phyloP scores from a whole-genome alignment of 169 alveolate species.

The Theileria luwenshuni region DNA sequence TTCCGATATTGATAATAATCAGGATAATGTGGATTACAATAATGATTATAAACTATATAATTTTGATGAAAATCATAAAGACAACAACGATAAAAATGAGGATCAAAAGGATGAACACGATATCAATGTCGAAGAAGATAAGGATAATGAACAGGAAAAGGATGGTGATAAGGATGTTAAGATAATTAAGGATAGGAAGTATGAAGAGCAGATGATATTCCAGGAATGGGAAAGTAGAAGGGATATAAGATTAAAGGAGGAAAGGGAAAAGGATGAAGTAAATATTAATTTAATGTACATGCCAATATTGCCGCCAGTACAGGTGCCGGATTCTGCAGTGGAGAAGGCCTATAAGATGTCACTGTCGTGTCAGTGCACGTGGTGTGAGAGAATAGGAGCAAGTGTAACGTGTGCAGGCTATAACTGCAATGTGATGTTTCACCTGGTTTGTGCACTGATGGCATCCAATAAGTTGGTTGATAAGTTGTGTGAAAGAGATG shows the following conservation, averaged over 20 bases:
- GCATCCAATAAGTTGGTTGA: slow-evolving; percentile 42
- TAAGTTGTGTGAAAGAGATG: not conserved
- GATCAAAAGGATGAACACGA: not conserved
- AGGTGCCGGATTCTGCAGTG: slow-evolving; percentile 64
- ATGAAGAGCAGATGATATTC: not conserved
- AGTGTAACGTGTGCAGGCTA: slow-evolving; percentile 66
- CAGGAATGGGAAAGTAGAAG: not conserved
- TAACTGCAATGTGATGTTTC: slow-evolving; percentile 67
- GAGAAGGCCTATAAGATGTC: slow-evolving; percentile 54
- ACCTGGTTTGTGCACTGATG: slow-evolving; percentile 66
- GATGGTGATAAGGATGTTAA: not conserved
- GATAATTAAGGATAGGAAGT: not conserved
- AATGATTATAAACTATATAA: not conserved
- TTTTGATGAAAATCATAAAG: not conserved
- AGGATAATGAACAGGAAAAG: slow-evolving; percentile 15
- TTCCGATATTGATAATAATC: not conserved
- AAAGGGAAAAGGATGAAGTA: not conserved
- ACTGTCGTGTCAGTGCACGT: slow-evolving; percentile 43
- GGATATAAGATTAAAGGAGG: not conserved
- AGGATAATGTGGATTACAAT: not conserved
- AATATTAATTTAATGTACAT: slow-evolving; percentile 28
- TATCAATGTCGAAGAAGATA: slow-evolving; percentile 6
- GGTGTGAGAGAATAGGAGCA: slow-evolving; percentile 71
- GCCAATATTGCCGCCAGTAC: slow-evolving; percentile 67
- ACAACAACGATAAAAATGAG: too few relatives aligned